These are phyloP conservation scores for Ceratobasidium papillatum DNA, from an alignment of 1,284 basidiomycete genomes.

Conservation along the genomic window DNA sequence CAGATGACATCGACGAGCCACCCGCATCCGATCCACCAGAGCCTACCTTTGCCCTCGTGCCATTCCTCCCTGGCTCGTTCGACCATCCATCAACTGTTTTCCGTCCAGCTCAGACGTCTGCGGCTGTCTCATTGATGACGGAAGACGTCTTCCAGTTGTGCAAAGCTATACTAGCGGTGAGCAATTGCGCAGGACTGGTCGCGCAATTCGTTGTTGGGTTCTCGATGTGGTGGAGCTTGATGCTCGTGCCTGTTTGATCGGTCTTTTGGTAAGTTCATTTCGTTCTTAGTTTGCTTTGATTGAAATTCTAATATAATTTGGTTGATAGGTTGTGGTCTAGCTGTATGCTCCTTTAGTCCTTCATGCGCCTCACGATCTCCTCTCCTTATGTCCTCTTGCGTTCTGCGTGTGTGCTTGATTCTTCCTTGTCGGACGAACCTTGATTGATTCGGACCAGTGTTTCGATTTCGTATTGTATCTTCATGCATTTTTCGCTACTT, in stretches of 20 bases:
- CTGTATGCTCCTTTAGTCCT: neutral
- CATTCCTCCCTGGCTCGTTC: constrained; percentile 21
- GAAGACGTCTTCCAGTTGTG: constrained; percentile 29
- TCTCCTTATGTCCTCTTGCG: neutral
- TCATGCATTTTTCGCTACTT: neutral
- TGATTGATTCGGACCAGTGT: neutral
- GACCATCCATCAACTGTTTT: neutral
- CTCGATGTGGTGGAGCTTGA: constrained; percentile 33
- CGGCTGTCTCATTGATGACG: constrained; percentile 4
- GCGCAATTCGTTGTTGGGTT: constrained; percentile 28
- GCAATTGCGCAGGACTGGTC: constrained; percentile 28
- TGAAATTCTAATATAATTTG: neutral
- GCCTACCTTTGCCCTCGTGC: neutral
- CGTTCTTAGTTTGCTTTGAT: neutral
- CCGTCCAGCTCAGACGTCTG: neutral
- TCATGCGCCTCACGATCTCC: neutral
- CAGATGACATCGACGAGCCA: neutral
- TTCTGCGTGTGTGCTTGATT: neutral
- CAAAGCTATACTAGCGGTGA: constrained; percentile 12
- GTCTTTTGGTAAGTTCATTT: neutral
- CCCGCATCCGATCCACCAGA: constrained; percentile 16
- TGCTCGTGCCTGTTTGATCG: constrained; percentile 8
- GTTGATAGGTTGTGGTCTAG: neutral
- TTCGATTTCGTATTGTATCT: neutral
- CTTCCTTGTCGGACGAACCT: neutral